Evolutionary conservation across 805 yeast genomes (phyloP).

Genomic region (Limtongia smithiae): DNA sequence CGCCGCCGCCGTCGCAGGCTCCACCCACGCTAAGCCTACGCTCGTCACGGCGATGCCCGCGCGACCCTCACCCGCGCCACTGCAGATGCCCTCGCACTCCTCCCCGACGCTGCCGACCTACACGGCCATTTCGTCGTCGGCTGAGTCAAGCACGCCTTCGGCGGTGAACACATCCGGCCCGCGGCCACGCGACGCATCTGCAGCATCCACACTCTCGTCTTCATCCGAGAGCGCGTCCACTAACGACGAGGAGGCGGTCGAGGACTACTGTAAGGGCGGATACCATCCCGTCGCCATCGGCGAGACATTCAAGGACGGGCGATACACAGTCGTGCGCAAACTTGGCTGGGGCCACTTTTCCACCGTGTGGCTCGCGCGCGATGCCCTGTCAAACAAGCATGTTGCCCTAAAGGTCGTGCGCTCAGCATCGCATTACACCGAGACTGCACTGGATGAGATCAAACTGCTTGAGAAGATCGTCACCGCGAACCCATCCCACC

Average conservation of each 20-base stretch:
- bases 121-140: constrained; percentile 5
- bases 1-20: too few relatives aligned
- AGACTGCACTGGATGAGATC: constrained; percentile 92
- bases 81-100: constrained; percentile 6
- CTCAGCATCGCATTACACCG: constrained; percentile 85
- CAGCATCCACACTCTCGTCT: constrained; percentile 7
- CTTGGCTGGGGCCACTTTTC: constrained; percentile 99
- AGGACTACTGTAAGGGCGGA: constrained; percentile 89
- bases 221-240: constrained; percentile 8
- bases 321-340: constrained; percentile 79
- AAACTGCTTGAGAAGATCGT: constrained; percentile 63
- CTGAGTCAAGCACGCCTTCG: not conserved
- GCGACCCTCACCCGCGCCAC: constrained; percentile 10
- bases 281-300: constrained; percentile 93
- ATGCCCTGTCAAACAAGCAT: constrained; percentile 49
- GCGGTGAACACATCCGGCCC: not conserved
- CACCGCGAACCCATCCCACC: constrained; percentile 61
- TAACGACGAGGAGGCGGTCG: constrained; percentile 73
- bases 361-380: constrained; percentile 87
- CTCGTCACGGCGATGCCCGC: constrained; percentile 2
- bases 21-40: not conserved
- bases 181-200: constrained; percentile 8
- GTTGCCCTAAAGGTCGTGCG: constrained; percentile 95
- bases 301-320: constrained; percentile 70
- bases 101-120: constrained; percentile 6